phyloP scores from a whole-genome alignment of 352 stramenopile genomes.

The Globisporangium alternatum region DNA sequence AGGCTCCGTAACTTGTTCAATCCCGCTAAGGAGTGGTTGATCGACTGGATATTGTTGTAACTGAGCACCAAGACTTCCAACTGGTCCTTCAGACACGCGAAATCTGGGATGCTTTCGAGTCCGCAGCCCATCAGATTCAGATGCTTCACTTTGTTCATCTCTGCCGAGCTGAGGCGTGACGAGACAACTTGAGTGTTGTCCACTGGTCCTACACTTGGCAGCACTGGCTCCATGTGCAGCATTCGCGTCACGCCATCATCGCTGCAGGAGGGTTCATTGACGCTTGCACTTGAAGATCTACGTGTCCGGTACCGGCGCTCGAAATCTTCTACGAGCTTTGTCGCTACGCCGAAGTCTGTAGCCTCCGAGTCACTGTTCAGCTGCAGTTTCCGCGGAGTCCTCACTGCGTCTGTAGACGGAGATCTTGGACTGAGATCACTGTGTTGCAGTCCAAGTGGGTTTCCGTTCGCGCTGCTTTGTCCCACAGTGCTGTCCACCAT shows the following conservation, averaged over 20 bases:
- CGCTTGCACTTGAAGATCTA: constrained; percentile 28
- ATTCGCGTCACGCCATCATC: constrained; percentile 26
- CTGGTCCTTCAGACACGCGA: constrained; percentile 28
- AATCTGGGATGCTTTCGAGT: constrained; percentile 46
- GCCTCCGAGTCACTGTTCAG: constrained; percentile 15
- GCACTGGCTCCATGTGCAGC: constrained; percentile 41
- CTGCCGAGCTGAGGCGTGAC: neutral
- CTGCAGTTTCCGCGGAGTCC: constrained; percentile 6
- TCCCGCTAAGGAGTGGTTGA: constrained; percentile 26
- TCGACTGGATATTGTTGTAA: constrained; percentile 62
- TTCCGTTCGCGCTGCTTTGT: neutral
- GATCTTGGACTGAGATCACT: neutral
- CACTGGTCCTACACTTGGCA: constrained; percentile 13
- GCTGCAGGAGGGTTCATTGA: constrained; percentile 10
- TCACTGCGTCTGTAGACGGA: neutral
- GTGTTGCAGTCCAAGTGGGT: neutral
- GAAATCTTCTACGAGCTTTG: constrained; percentile 45
- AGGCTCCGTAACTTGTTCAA: constrained; percentile 42
- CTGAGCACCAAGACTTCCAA: constrained; percentile 68
- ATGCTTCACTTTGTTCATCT: constrained; percentile 28
- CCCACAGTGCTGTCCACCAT: neutral
- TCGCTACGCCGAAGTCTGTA: constrained; percentile 27
- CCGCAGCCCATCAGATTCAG: constrained; percentile 55
- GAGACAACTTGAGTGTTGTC: constrained; percentile 11
- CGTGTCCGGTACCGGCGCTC: constrained; percentile 58